phyloP scores from a whole-genome alignment of 2,329 filamentous ascomycete species.

The Colletotrichum sp. region DNA sequence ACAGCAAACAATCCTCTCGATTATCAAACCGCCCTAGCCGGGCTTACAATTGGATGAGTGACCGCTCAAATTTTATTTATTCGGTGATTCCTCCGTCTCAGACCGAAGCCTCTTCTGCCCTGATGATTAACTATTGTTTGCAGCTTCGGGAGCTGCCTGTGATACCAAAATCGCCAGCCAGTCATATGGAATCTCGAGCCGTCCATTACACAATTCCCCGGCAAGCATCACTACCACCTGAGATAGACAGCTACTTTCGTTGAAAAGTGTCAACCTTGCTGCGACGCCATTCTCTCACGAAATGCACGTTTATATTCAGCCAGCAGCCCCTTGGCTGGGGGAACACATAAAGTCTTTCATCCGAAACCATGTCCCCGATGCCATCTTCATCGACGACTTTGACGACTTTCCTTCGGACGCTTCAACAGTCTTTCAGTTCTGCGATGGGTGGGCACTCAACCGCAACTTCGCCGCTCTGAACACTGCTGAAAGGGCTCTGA shows the following conservation, averaged over 20 bases:
- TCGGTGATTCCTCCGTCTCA: background rate
- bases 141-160: background rate
- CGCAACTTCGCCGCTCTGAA: slow-evolving; percentile 38
- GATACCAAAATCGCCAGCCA: background rate
- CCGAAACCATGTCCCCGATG: slow-evolving; percentile 29
- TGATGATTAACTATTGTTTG: background rate
- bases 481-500: slow-evolving; percentile 29
- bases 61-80: background rate
- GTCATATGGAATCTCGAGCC: slow-evolving; percentile 3
- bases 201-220: background rate
- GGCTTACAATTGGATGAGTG: background rate
- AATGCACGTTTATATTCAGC: slow-evolving; percentile 31
- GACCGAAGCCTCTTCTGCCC: background rate
- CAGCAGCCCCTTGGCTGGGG: slow-evolving; percentile 34
- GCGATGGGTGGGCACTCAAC: slow-evolving; percentile 39
- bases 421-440: slow-evolving; percentile 32
- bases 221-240: slow-evolving; percentile 10
- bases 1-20: background rate
- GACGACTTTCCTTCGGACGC: slow-evolving; percentile 29
- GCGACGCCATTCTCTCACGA: background rate
- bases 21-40: background rate
- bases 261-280: background rate
- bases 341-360: slow-evolving; percentile 35
- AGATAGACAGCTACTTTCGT: background rate
- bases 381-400: slow-evolving; percentile 32